phyloP scores from a whole-genome alignment of 768 basidiomycete species.

The Butyriboletus loyo region DNA sequence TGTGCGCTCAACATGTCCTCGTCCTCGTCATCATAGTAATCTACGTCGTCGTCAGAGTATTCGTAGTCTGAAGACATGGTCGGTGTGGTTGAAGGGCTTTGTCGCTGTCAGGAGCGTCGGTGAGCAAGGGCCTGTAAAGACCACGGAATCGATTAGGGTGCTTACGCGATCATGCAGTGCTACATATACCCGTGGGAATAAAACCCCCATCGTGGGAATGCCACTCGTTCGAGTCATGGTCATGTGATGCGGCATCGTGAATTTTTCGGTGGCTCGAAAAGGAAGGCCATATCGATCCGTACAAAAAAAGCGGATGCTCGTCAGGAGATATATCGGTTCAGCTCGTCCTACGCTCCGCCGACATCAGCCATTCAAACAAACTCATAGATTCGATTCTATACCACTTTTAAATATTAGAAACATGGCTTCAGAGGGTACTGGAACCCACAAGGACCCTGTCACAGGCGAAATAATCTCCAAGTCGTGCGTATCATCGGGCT shows the following conservation, averaged over 20 bases:
- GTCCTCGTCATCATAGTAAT: slow-evolving; percentile 70
- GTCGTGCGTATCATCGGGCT: slow-evolving; percentile 52
- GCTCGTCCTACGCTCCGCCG: slow-evolving; percentile 9
- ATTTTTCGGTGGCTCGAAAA: slow-evolving; percentile 25
- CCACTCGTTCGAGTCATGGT: not conserved
- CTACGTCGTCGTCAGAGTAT: slow-evolving; percentile 63
- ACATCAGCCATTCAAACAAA: not conserved
- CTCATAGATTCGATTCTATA: slow-evolving; percentile 3
- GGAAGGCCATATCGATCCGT: slow-evolving; percentile 26
- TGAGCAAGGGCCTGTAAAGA: slow-evolving; percentile 14
- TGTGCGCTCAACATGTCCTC: slow-evolving; percentile 62
- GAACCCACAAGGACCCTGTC: slow-evolving; percentile 67
- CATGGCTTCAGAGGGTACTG: slow-evolving; percentile 40
- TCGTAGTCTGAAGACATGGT: slow-evolving; percentile 66
- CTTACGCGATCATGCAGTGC: slow-evolving; percentile 26
- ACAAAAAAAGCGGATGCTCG: slow-evolving; percentile 20
- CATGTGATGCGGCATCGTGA: slow-evolving; percentile 7
- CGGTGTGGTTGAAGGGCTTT: slow-evolving; percentile 5
- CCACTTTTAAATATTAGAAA: slow-evolving; percentile 12
- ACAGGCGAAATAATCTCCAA: slow-evolving; percentile 98
- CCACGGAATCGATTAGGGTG: slow-evolving; percentile 28
- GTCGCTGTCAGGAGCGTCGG: slow-evolving; percentile 17
- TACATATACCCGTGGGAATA: slow-evolving; percentile 13
- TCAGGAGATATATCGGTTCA: slow-evolving; percentile 20
- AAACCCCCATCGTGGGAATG: not conserved